phyloP scores from a whole-genome alignment of 2,329 filamentous ascomycete genomes.

The Epichloe elymi region DNA sequence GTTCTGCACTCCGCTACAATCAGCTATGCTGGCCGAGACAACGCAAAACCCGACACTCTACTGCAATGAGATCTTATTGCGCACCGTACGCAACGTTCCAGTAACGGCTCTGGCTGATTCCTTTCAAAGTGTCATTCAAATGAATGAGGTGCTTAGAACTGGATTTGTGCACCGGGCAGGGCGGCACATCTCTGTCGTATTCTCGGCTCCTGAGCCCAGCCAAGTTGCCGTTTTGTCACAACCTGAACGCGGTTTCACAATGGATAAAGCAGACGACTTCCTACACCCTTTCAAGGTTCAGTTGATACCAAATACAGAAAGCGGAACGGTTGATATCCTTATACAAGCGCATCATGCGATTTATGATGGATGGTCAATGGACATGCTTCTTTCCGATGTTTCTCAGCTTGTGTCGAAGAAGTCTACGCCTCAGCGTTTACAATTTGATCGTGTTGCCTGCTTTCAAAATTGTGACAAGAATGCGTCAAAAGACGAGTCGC shows the following conservation, averaged over 20 bases:
- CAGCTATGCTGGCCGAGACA: slow-evolving; percentile 71
- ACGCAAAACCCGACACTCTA: slow-evolving; percentile 46
- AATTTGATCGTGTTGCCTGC: slow-evolving; percentile 47
- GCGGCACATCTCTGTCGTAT: slow-evolving; percentile 37
- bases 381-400: slow-evolving; percentile 59
- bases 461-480: slow-evolving; percentile 26
- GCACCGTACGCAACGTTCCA: slow-evolving; percentile 28
- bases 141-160: slow-evolving; percentile 58
- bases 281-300: slow-evolving; percentile 52
- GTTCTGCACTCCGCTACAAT: slow-evolving; percentile 61
- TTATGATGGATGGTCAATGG: slow-evolving; percentile 90
- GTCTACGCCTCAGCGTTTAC: slow-evolving; percentile 28
- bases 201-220: slow-evolving; percentile 36
- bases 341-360: slow-evolving; percentile 67
- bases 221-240: slow-evolving; percentile 19
- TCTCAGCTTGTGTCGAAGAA: slow-evolving; percentile 28
- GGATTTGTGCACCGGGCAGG: slow-evolving; percentile 50
- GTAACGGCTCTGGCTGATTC: slow-evolving; percentile 30
- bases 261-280: slow-evolving; percentile 24
- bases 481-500: slow-evolving; percentile 26
- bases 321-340: slow-evolving; percentile 20
- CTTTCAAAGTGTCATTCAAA: slow-evolving; percentile 33
- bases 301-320: slow-evolving; percentile 20
- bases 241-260: slow-evolving; percentile 24
- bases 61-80: slow-evolving; percentile 63